A percentile compares a stretch with the other conserved stretches of the same genome.
phyloP scores from a whole-genome alignment of 1,284 basidiomycete genomes.

The Rhodotorula sp. region DNA sequence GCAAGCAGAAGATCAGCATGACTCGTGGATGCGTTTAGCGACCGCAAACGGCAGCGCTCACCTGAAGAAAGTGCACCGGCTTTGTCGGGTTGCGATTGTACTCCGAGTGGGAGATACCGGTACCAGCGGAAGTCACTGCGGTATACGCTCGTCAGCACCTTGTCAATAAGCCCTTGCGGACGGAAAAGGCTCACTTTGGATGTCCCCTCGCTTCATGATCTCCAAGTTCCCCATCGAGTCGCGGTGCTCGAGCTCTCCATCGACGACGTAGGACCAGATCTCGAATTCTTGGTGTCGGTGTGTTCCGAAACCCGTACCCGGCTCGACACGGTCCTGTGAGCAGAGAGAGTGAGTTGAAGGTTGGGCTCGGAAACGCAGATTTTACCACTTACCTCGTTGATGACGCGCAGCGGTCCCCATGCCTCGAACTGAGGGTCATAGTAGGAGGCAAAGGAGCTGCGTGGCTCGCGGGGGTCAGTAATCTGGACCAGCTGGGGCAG shows the following conservation, averaged over 20 bases:
- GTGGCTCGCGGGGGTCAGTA: neutral
- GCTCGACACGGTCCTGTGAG: slow-evolving; percentile 66
- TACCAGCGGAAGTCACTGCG: slow-evolving; percentile 74
- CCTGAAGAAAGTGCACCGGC: slow-evolving; percentile 48
- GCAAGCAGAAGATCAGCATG: slow-evolving; percentile 49
- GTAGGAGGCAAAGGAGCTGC: slow-evolving; percentile 28
- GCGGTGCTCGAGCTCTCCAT: slow-evolving; percentile 64
- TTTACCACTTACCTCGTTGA: slow-evolving; percentile 63
- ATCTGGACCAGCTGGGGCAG: neutral
- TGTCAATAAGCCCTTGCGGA: no score
- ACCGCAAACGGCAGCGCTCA: neutral
- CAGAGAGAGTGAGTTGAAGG: no score
- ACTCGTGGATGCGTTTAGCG: neutral
- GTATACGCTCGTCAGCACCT: neutral
- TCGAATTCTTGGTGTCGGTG: slow-evolving; percentile 83
- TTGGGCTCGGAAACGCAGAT: neutral
- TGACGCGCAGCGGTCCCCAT: slow-evolving; percentile 54
- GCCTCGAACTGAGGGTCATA: slow-evolving; percentile 20
- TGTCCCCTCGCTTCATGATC: slow-evolving; percentile 76
- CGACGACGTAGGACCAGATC: slow-evolving; percentile 61
- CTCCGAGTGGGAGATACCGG: slow-evolving; percentile 67
- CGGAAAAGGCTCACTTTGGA: slow-evolving; percentile 58
- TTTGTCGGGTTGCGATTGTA: slow-evolving; percentile 65
- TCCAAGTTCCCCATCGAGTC: slow-evolving; percentile 89
- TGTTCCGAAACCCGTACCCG: slow-evolving; percentile 75